phyloP scores from a whole-genome alignment of 257 asterid species.

The Petrea volubilis region DNA sequence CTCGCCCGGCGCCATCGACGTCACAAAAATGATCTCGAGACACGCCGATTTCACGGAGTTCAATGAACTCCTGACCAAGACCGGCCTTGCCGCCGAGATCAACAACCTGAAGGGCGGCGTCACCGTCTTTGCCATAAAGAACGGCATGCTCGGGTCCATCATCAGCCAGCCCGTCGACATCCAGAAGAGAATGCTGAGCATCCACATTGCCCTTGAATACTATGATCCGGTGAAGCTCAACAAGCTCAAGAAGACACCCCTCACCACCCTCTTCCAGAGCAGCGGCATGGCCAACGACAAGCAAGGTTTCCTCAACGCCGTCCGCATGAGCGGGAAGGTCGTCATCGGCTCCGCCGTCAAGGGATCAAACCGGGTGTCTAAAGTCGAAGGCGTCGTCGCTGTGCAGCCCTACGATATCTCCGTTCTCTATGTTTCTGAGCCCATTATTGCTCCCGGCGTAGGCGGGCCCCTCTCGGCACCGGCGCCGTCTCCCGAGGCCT shows the following conservation, averaged over 20 bases:
- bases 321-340: slow-evolving; percentile 19
- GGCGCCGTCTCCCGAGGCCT: too few relatives aligned
- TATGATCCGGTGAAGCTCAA: slow-evolving; percentile 42
- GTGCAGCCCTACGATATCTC: slow-evolving; percentile 45
- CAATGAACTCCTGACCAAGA: slow-evolving; percentile 24
- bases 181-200: slow-evolving; percentile 27
- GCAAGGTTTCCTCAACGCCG: slow-evolving; percentile 48
- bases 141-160: slow-evolving; percentile 30
- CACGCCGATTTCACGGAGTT: slow-evolving; percentile 38
- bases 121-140: slow-evolving; percentile 40
- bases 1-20: slow-evolving; percentile 30
- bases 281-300: slow-evolving; percentile 21
- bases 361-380: slow-evolving; percentile 25
- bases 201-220: slow-evolving; percentile 51
- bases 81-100: slow-evolving; percentile 27
- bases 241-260: slow-evolving; percentile 25
- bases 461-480: too few relatives aligned
- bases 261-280: slow-evolving; percentile 42
- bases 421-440: slow-evolving; percentile 33
- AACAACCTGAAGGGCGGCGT: slow-evolving; percentile 33
- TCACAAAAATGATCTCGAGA: slow-evolving; percentile 35
- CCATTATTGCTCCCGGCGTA: slow-evolving; percentile 17
- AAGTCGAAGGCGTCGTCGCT: slow-evolving; percentile 18
- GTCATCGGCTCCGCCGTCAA: slow-evolving; percentile 40
- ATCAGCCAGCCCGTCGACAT: slow-evolving; percentile 26